These are phyloP conservation scores for Xylariaceae sp. DNA, from an alignment of 2,329 filamentous ascomycete species.

Conservation along the genomic window DNA sequence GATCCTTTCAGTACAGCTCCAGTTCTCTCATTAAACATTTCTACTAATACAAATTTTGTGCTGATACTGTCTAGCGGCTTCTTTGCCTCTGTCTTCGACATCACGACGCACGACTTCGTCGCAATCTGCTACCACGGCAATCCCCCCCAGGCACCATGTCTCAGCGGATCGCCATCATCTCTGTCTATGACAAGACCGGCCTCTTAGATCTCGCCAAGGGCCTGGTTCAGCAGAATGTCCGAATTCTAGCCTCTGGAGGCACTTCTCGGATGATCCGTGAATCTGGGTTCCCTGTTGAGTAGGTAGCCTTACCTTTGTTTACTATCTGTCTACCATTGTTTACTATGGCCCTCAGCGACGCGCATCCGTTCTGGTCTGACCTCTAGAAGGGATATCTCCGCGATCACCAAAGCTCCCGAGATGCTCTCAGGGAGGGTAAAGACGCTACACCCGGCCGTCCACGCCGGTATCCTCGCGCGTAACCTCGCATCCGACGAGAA, in stretches of 20 bases:
- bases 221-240: conserved; percentile 81
- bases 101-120: conserved; percentile 8
- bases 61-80: conserved; percentile 1
- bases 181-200: conserved; percentile 98
- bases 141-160: conserved; percentile 31
- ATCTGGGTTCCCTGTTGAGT: conserved; percentile 93
- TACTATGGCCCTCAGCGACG: background rate
- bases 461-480: conserved; percentile 86
- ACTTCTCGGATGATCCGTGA: conserved; percentile 96
- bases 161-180: conserved; percentile 79
- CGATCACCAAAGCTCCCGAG: conserved; percentile 94
- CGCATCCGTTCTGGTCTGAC: conserved; percentile 16
- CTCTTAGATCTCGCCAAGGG: conserved; percentile 89
- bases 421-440: conserved; percentile 80
- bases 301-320: conserved; percentile 37
- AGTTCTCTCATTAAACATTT: background rate
- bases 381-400: conserved; percentile 76
- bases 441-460: conserved; percentile 92
- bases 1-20: background rate
- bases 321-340: no score
- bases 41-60: background rate
- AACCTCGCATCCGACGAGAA: conserved; percentile 95
- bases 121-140: conserved; percentile 8
- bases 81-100: background rate
- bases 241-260: conserved; percentile 89